A percentile compares a stretch with the other conserved stretches of the same genome.
Conservation (phyloP, 129 eudicot species). For the Heracleum sosnowskyi region DNA sequence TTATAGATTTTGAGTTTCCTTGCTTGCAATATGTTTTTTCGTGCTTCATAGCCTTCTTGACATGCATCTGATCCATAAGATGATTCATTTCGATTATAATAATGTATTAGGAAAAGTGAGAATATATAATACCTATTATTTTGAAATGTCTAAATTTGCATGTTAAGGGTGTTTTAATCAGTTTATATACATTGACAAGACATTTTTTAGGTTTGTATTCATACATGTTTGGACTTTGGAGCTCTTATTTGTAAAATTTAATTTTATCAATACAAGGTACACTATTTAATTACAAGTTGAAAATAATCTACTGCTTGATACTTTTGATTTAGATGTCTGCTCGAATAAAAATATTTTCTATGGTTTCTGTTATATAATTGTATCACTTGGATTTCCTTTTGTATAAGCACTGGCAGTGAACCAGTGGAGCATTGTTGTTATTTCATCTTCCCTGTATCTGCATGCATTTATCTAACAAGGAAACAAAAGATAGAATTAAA, state of each 20-base stretch:
- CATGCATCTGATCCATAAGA: not conserved
- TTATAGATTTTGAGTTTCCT: not conserved
- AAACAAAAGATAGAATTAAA: not conserved
- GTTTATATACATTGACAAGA: not conserved
- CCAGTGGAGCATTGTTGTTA: not conserved
- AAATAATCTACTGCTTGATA: not conserved
- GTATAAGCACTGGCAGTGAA: not conserved
- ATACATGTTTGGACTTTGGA: not conserved
- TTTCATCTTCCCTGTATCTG: not conserved
- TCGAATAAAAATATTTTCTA: not conserved
- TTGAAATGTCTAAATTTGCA: not conserved
- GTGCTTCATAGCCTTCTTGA: not conserved
- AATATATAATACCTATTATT: not conserved
- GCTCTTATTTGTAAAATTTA: not conserved
- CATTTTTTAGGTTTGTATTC: not conserved
- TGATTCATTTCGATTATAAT: not conserved
- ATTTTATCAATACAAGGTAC: not conserved
- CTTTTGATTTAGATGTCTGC: not conserved
- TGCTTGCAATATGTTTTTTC: not conserved
- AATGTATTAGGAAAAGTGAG: not conserved
- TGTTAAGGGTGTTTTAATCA: not conserved
- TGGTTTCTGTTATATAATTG: not conserved
- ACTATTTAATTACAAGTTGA: not conserved
- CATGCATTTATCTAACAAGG: not conserved
- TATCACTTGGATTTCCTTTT: not conserved